Evolutionary conservation across 805 yeast species (phyloP).

Genomic region (Lachancea sp.): DNA sequence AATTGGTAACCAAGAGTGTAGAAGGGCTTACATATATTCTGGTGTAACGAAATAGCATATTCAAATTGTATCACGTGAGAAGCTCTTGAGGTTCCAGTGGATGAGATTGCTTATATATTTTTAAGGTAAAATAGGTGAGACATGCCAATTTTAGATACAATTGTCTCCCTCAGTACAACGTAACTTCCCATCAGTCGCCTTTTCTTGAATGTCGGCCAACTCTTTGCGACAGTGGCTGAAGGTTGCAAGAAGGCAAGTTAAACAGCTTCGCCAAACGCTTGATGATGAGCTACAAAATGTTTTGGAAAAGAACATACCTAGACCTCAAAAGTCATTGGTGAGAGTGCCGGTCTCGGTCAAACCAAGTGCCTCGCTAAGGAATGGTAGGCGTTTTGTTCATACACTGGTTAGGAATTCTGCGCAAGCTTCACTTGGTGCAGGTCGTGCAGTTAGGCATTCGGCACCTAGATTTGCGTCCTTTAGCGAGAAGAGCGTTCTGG

Average conservation of each 20-base stretch:
- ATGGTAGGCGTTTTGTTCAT: background rate
- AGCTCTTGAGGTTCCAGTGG: too few species aligned
- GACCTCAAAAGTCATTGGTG: conserved; percentile 11
- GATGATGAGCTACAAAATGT: conserved; percentile 17
- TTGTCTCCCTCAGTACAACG: too few species aligned
- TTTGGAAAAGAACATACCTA: conserved; percentile 15
- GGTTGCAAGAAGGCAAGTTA: conserved; percentile 17
- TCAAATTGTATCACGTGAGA: too few species aligned
- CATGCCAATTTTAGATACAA: too few species aligned
- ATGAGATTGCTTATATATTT: too few species aligned
- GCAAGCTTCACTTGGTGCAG: background rate
- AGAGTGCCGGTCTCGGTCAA: conserved; percentile 17
- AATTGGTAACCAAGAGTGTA: too few species aligned
- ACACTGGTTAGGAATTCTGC: background rate
- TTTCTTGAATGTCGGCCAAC: conserved; percentile 14
- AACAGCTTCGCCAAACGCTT: conserved; percentile 17
- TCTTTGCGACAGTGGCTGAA: conserved; percentile 22
- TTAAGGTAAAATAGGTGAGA: too few species aligned
- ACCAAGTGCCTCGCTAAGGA: conserved; percentile 1
- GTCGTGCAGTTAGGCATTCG: background rate
- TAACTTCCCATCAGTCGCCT: background rate
- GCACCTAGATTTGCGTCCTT: background rate
- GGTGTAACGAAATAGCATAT: too few species aligned
- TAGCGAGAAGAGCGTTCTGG: conserved; percentile 10
- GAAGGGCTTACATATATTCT: too few species aligned